A percentile compares a stretch with the other conserved stretches of the same genome.
These are phyloP conservation scores for Corchorus capsularis DNA, from an alignment of 345 rosid species.

Conservation along the genomic window DNA sequence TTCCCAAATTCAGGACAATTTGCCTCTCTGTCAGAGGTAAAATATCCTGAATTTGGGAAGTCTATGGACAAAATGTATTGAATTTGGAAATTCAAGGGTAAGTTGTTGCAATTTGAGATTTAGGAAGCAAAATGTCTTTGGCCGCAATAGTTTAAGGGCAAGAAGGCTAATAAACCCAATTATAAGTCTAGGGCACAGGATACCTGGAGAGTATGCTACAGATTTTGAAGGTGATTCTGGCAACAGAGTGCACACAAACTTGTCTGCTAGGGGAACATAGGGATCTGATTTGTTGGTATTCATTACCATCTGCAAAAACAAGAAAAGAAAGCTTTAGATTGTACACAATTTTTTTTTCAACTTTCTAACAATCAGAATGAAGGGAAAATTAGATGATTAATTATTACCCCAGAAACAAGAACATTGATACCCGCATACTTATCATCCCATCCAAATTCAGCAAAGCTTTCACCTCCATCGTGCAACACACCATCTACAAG, in stretches of 20 bases:
- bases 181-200: neutral
- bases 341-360: neutral
- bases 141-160: no score
- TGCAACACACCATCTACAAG: constrained; percentile 4
- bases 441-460: constrained; percentile 84
- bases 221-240: constrained; percentile 50
- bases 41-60: no score
- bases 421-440: constrained; percentile 74
- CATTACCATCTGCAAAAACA: constrained; percentile 29
- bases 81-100: no score
- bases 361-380: constrained; percentile 4
- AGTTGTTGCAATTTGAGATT: no score
- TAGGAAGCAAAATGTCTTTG: no score
- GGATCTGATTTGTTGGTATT: constrained; percentile 12
- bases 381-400: constrained; percentile 15
- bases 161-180: no score
- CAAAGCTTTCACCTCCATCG: constrained; percentile 22
- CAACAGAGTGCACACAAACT: constrained; percentile 46
- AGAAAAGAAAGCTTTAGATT: neutral
- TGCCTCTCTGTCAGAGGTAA: no score
- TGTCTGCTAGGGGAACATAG: constrained; percentile 33
- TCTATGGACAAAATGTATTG: no score
- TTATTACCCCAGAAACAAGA: constrained; percentile 57
- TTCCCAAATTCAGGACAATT: no score
- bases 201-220: constrained; percentile 48